Conservation (phyloP, 2,329 filamentous ascomycete genomes). For the Aspergillus sp. region DNA sequence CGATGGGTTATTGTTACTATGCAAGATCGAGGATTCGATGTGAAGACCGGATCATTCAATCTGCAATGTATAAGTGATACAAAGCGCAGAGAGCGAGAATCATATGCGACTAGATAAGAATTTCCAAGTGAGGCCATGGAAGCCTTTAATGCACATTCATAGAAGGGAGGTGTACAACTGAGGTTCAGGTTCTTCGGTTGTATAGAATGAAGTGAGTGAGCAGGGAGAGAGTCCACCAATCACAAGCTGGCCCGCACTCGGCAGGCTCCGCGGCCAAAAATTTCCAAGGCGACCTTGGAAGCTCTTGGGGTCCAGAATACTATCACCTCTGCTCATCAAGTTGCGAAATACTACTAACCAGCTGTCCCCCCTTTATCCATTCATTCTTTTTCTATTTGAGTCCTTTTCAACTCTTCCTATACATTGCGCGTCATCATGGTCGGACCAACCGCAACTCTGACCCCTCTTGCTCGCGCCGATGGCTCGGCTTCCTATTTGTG, state of each 20-base stretch:
- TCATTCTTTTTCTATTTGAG: background rate
- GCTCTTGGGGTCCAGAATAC: background rate
- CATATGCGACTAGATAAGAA: too few species aligned
- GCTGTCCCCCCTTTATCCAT: background rate
- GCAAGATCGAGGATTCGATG: too few species aligned
- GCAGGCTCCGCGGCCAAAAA: constrained; percentile 15
- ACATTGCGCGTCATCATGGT: constrained; percentile 32
- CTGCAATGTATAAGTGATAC: too few species aligned
- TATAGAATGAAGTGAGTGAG: constrained; percentile 23
- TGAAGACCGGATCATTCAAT: too few species aligned
- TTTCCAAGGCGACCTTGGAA: constrained; percentile 10
- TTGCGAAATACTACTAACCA: background rate
- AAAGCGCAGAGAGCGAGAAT: too few species aligned
- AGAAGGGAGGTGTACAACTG: too few species aligned
- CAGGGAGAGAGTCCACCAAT: constrained; percentile 13
- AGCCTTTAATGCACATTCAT: too few species aligned
- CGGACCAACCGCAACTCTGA: constrained; percentile 37
- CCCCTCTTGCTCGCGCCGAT: constrained; percentile 40
- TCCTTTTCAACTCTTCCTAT: background rate
- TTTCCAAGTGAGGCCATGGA: too few species aligned
- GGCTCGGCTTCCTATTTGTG: constrained; percentile 47
- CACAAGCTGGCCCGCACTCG: constrained; percentile 16
- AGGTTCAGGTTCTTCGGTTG: too few species aligned
- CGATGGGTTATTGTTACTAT: too few species aligned
- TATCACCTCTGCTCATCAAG: background rate